phyloP scores from a whole-genome alignment of 1,284 basidiomycete species.

The Ustilago loliicola region DNA sequence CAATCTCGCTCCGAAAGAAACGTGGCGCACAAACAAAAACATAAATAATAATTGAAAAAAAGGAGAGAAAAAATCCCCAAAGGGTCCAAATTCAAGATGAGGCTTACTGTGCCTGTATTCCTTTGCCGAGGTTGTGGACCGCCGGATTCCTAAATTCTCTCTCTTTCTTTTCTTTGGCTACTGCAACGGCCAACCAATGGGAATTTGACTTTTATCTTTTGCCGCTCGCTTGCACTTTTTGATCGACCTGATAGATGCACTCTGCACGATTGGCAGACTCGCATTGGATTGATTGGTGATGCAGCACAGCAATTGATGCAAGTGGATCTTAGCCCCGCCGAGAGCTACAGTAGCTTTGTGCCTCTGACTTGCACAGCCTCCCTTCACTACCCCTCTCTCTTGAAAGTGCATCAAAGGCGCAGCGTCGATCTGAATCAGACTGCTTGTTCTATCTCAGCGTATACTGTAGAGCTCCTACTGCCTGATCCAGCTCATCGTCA shows the following conservation, averaged over 20 bases:
- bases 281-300: background rate
- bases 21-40: too few species aligned
- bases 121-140: background rate
- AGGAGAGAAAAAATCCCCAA: background rate
- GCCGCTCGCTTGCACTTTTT: background rate
- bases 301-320: too few species aligned
- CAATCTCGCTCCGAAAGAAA: too few species aligned
- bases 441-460: too few species aligned
- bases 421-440: background rate
- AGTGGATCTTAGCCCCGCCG: background rate
- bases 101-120: background rate
- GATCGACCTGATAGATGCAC: background rate
- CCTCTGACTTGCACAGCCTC: background rate
- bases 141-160: background rate
- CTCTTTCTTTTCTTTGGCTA: background rate
- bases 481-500: too few species aligned
- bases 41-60: too few species aligned
- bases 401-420: background rate
- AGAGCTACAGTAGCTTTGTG: background rate
- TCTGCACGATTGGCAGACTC: background rate
- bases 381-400: background rate
- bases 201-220: conserved; percentile 1
- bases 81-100: background rate
- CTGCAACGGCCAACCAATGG: background rate
- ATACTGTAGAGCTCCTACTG: too few species aligned